Base-by-base conservation (phyloP, 257 asterid species). In the Coffea canephora region DNA sequence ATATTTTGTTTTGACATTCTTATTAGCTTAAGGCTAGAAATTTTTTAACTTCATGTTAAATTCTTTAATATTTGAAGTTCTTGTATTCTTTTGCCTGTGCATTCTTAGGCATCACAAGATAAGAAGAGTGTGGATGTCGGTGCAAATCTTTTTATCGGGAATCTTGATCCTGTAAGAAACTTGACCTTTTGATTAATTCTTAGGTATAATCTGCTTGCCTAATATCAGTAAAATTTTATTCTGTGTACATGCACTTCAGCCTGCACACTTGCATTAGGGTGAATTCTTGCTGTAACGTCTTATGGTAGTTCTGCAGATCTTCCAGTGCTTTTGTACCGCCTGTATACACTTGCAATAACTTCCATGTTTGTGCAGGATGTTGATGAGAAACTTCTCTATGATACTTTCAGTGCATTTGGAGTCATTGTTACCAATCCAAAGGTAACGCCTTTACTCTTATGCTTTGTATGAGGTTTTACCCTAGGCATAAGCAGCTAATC, bases 111-210 rank as follows among this genome's bases (percentile, higher is more conserved):
- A 70, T 93, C 99, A 78, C 99, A 93, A 87, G 97, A 93, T 87
- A 95, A 95, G 88, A 93, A 93, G 87, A 93, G 94, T 81, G 96
- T 91, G 80, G 99, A 95, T 85, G 97, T 93, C 25, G 99, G 99
- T 83, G 99, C 99, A 81, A 95, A 95, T 87, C 93, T 95, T 80
- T 95, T 95, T 64, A 91, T 95, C 73, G 98, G 99, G 82, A 93
- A 95, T 83, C 99, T 95, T 79, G 99, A 95, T 76, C 98, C 97
- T 81, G 98, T 95, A 90, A 93, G 98, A 71, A 45, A 48, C 34
- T 25, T 68, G 27, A 73, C 25, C 36, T 65, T 72, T 34, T 71
- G 41, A 16, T 39, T 62, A 45, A 80, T 46, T 19, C 5, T 50
- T 50, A 66, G 39, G 36, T 71, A 57, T 59, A 15, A 70, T 45